A percentile compares a stretch with the other conserved stretches of the same genome.
Evolutionary conservation across 257 asterid genomes (phyloP).

Genomic region (Cordia subcordata): DNA sequence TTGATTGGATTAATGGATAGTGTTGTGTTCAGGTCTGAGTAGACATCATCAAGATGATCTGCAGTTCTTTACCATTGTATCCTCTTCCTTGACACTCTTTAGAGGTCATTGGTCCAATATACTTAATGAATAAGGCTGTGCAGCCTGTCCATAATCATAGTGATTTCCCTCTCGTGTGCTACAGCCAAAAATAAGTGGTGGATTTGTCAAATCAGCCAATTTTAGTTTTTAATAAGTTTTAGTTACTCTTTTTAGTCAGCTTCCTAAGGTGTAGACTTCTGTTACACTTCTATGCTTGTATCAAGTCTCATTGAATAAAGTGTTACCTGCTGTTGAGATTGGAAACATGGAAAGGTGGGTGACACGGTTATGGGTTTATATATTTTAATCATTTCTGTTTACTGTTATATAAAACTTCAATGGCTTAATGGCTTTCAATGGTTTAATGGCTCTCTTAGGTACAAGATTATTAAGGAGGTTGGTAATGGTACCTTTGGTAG

Average conservation of each 20-base stretch:
- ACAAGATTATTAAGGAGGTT: constrained; percentile 82
- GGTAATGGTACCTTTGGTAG: constrained; percentile 96
- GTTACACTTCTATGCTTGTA: constrained; percentile 14
- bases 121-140: constrained; percentile 54
- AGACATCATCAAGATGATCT: constrained; percentile 42
- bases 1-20: constrained; percentile 19
- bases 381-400: background rate
- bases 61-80: constrained; percentile 22
- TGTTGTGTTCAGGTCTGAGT: constrained; percentile 11
- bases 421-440: constrained; percentile 4
- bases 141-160: constrained; percentile 32
- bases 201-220: constrained; percentile 55
- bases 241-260: constrained; percentile 31
- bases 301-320: constrained; percentile 24
- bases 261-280: constrained; percentile 18
- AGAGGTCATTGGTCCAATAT: constrained; percentile 26
- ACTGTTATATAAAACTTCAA: constrained; percentile 5
- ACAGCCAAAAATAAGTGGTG: constrained; percentile 46
- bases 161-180: constrained; percentile 24
- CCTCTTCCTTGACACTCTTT: constrained; percentile 23
- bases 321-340: constrained; percentile 34
- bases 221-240: constrained; percentile 20
- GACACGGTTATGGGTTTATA: constrained; percentile 8
- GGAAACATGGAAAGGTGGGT: constrained; percentile 77
- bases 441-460: constrained; percentile 40